A percentile compares a stretch with the other conserved stretches of the same genome.
Evolutionary conservation across 768 basidiomycete species (phyloP).

Genomic region (Nevesoporus exiguus): DNA sequence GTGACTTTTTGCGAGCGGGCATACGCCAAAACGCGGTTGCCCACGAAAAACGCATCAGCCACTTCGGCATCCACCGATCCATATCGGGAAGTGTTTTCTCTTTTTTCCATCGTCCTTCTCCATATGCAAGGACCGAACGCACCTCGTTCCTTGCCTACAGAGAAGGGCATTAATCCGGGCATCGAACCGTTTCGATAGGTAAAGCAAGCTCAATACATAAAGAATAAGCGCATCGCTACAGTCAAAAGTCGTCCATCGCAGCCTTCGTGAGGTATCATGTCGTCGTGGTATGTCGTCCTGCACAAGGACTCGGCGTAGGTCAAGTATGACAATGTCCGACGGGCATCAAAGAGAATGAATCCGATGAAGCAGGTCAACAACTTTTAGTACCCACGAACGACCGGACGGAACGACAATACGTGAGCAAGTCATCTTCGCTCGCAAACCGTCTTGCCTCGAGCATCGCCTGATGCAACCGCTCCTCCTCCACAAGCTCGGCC

Average conservation of each 20-base stretch:
- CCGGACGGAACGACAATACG: constrained; percentile 57
- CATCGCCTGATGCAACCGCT: constrained; percentile 58
- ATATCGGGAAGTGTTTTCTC: constrained; percentile 11
- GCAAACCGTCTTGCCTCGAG: constrained; percentile 53
- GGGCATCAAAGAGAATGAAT: neutral
- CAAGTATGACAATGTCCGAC: neutral
- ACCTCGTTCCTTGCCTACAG: constrained; percentile 26
- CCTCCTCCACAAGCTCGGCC: constrained; percentile 67
- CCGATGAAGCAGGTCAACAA: constrained; percentile 8
- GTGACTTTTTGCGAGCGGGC: constrained; percentile 42
- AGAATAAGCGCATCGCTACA: constrained; percentile 21
- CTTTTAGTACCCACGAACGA: constrained; percentile 59
- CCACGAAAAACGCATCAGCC: constrained; percentile 24
- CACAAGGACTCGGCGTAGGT: constrained; percentile 6
- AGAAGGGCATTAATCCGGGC: constrained; percentile 16
- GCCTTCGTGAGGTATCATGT: constrained; percentile 20
- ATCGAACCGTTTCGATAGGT: neutral
- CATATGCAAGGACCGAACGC: constrained; percentile 29
- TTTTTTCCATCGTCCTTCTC: constrained; percentile 14
- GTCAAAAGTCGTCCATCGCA: constrained; percentile 11
- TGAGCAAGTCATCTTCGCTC: constrained; percentile 48
- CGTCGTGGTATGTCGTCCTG: constrained; percentile 25
- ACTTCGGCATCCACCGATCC: constrained; percentile 25
- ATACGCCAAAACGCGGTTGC: constrained; percentile 11
- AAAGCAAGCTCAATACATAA: constrained; percentile 20